Evolutionary conservation across 805 yeast genomes (phyloP).

Genomic region (Cyberlindnera misumaiensis): DNA sequence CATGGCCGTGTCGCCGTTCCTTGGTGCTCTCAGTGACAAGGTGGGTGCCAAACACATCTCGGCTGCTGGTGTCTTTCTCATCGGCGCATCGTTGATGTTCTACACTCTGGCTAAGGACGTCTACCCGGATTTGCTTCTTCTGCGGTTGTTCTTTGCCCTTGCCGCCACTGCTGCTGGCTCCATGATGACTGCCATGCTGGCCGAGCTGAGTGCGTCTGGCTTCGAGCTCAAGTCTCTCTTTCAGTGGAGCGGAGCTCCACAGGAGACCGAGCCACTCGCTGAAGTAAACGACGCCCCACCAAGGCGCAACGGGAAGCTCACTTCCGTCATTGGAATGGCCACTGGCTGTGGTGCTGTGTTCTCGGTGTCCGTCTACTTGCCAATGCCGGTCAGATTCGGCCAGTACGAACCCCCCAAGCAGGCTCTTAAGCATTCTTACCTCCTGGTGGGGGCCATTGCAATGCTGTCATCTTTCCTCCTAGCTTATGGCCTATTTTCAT

Average conservation of each 20-base stretch:
- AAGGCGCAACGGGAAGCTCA: constrained; percentile 43
- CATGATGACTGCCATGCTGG: constrained; percentile 54
- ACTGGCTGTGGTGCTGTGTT: constrained; percentile 66
- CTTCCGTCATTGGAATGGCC: constrained; percentile 55
- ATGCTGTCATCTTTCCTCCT: constrained; percentile 33
- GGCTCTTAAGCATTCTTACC: constrained; percentile 43
- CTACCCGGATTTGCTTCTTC: constrained; percentile 43
- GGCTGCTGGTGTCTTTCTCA: constrained; percentile 38
- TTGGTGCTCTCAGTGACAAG: constrained; percentile 59
- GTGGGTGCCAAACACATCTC: constrained; percentile 53
- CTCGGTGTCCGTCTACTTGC: constrained; percentile 47
- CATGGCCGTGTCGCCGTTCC: constrained; percentile 47
- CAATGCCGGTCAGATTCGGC: constrained; percentile 49
- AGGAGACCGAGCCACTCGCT: constrained; percentile 1
- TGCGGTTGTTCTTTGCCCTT: constrained; percentile 50
- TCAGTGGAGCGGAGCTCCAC: constrained; percentile 9
- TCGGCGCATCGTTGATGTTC: constrained; percentile 40
- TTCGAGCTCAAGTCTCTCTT: constrained; percentile 24
- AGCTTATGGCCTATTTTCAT: constrained; percentile 40
- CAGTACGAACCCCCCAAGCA: constrained; percentile 32
- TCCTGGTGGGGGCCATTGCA: constrained; percentile 38
- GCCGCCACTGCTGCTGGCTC: constrained; percentile 52
- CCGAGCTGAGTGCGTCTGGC: constrained; percentile 46
- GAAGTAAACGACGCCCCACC: constrained; percentile 9
- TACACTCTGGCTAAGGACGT: constrained; percentile 41